Evolutionary conservation across 2,329 filamentous ascomycete genomes (phyloP), one percentile per base, ranked within the genome.

Genomic region (Bisporella sp.): DNA sequence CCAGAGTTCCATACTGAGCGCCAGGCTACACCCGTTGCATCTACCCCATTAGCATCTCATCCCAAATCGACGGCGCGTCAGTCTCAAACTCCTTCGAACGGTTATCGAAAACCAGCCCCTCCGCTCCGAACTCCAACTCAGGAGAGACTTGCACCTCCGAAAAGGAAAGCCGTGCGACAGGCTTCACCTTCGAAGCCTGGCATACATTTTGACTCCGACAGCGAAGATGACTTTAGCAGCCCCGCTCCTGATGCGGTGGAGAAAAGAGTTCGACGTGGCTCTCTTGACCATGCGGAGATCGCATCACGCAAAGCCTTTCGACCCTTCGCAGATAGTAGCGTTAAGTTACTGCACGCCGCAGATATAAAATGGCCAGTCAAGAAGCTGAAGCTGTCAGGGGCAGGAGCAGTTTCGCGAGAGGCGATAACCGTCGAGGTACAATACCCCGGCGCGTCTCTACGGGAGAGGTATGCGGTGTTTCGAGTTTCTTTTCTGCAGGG

Each of bases 401-500:
- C 21, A 21, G 21, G 21, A 1, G 72, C 74, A 9, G 69, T 78
- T 52, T 72, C 72, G 39, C 70, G 74, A 3, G 68, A 70, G 45
- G 35, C 41, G 8, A 69, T 82, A 5, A 71, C 68, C 8, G 79
- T 95, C 52, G 73, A 84, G 63, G 71, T 97, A 59, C 87, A 93
- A 66, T 97, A 97, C 68, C 92, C 93, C 7, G 91, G 88, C 66
- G 73, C 76, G 54, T 78, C 81, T 50, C 75, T 76, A 46, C 78
- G 78, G 48, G 88, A 93, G 69, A 81, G 76, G 82, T 87, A 72
- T 46, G 50, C 37, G 41, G 30, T 28, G 31, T 32, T 6, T 53
- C 30, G 21, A 42, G 21, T 11, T 30, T 40, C 29, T n/a, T 39
- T 6, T 12, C 31, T 41, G 31, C 41, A 29, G 37, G 29, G 55